A percentile compares a stretch with the other conserved stretches of the same genome.
Conservation (phyloP, 306 rosid species). For the Rosa chinensis region DNA sequence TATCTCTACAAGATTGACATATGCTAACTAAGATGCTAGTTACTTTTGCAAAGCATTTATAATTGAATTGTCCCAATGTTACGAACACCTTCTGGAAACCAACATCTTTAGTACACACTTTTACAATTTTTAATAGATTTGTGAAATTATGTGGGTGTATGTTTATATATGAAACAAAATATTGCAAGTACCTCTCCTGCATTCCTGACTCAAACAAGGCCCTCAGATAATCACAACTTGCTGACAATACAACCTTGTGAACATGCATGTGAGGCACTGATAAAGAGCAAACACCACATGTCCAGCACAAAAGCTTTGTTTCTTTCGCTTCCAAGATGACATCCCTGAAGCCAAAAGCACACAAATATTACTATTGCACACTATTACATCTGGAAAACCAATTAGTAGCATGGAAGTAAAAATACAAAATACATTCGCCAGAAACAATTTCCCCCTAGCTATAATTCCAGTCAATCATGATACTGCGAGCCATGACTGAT, state of each 20-base stretch:
- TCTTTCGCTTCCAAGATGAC: conserved; percentile 63
- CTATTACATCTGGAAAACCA: conserved; percentile 12
- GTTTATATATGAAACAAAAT: background rate
- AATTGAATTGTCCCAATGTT: background rate
- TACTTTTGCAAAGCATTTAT: background rate
- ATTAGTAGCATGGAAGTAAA: conserved; percentile 13
- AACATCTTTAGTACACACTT: background rate
- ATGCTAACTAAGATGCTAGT: no score
- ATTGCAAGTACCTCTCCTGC: conserved; percentile 69
- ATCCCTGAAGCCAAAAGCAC: conserved; percentile 58
- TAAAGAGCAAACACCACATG: conserved; percentile 56
- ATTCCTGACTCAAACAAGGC: conserved; percentile 83
- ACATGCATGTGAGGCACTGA: conserved; percentile 69
- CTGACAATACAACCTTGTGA: conserved; percentile 76
- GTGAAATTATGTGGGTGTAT: background rate
- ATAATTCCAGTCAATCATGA: conserved; percentile 5
- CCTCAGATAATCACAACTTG: conserved; percentile 69
- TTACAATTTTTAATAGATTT: background rate
- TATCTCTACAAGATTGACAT: background rate
- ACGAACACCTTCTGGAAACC: background rate
- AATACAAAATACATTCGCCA: conserved; percentile 14
- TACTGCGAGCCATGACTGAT: background rate
- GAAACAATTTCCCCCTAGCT: conserved; percentile 14
- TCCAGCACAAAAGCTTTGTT: conserved; percentile 50
- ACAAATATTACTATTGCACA: conserved; percentile 26